Evolutionary conservation across 2,329 filamentous ascomycete species (phyloP).

Genomic region (Sclerotinia spermophila): DNA sequence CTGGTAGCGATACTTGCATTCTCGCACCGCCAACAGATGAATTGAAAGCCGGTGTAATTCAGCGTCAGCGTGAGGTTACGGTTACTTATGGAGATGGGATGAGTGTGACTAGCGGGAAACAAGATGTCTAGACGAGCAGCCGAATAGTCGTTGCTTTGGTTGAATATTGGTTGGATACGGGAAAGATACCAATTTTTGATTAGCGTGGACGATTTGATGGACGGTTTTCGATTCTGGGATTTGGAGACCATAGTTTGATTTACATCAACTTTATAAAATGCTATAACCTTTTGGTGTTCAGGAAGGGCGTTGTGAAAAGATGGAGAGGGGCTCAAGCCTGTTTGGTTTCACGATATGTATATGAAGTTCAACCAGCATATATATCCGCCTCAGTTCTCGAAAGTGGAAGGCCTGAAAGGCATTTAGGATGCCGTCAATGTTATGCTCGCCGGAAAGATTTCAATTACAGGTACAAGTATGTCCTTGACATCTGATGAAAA

Average conservation of each 20-base stretch:
- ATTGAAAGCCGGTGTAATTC: background rate
- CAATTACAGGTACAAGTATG: background rate
- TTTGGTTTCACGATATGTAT: background rate
- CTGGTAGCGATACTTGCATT: conserved; percentile 12
- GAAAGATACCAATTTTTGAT: background rate
- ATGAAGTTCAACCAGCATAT: background rate
- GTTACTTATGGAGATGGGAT: conserved; percentile 1
- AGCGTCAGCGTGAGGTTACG: background rate
- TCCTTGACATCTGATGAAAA: background rate
- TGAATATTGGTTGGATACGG: background rate
- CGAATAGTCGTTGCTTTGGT: background rate
- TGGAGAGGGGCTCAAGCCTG: background rate
- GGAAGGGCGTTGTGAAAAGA: background rate
- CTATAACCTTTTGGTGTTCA: background rate
- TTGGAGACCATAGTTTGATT: too few relatives aligned
- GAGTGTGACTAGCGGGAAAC: background rate
- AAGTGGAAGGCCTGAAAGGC: background rate
- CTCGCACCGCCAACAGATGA: background rate
- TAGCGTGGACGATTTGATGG: too few relatives aligned
- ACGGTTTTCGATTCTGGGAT: background rate
- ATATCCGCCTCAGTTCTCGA: background rate
- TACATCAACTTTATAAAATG: background rate
- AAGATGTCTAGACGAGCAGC: background rate
- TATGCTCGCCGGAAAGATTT: background rate
- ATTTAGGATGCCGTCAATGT: too few relatives aligned